Conservation (phyloP, 331 rosid species). For the Dryas integrifolia region DNA sequence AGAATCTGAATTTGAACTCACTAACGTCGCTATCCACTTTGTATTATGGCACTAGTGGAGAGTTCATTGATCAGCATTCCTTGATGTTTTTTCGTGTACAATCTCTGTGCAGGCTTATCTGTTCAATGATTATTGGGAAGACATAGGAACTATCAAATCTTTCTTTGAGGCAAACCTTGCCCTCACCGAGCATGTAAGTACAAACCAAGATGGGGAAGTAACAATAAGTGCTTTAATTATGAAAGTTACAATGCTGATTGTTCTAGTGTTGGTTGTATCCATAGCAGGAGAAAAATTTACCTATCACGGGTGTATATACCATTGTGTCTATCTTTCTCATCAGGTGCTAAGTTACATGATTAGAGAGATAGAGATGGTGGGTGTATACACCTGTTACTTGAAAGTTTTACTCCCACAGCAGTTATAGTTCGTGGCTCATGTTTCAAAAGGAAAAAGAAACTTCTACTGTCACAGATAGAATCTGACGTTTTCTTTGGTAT, state of each 20-base stretch:
- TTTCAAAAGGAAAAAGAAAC: constrained; percentile 7
- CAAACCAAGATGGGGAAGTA: constrained; percentile 18
- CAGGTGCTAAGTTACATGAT: too few relatives aligned
- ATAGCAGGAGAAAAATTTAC: too few relatives aligned
- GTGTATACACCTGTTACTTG: too few relatives aligned
- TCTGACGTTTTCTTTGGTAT: not conserved
- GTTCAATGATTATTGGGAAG: constrained; percentile 90
- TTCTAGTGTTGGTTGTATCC: not conserved
- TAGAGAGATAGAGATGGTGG: too few relatives aligned
- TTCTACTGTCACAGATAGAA: not conserved
- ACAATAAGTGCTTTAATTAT: not conserved
- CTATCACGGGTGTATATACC: too few relatives aligned
- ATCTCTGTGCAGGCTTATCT: constrained; percentile 67
- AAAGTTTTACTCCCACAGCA: too few relatives aligned
- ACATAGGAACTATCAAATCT: constrained; percentile 88
- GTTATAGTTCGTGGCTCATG: not conserved
- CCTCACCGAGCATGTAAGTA: constrained; percentile 71
- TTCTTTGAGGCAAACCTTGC: constrained; percentile 91
- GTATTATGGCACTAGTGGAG: not conserved
- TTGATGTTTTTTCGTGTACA: not conserved
- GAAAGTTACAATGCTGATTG: not conserved
- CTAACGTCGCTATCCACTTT: not conserved
- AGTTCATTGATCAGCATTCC: not conserved
- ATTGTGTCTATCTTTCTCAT: too few relatives aligned
- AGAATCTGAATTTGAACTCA: not conserved